Evolutionary conservation across 495 filamentous ascomycete genomes (phyloP), one percentile per base, ranked within the genome.

Genomic region (Hyphodiscus hymeniophilus): DNA sequence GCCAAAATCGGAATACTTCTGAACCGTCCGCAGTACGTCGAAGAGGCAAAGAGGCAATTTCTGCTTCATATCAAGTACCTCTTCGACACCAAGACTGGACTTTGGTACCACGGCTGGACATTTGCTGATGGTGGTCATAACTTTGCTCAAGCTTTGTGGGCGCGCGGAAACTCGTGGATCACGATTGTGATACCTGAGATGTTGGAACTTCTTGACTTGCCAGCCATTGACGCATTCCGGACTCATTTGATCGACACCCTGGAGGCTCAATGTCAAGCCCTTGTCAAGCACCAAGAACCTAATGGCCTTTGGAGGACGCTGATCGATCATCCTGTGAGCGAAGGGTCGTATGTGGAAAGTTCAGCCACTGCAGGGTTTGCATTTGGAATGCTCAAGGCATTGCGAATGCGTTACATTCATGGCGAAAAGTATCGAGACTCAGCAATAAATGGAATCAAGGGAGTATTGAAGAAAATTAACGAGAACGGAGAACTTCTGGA

Each of bases 291-390:
- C 12, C 84, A 87, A 64, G 64, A 67, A 3, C 50, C 59, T 3
- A 68, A 68, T 5, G 83, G 84, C 0, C 67, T 79, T 32, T 88
- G 81, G 82, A 72, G 75, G 34, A 89, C 84, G 20, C 66, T 87
- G 12, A 69, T 89, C 3, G 79, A 86, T 43, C 69, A 75, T 7
- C 69, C 76, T 7, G 67, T 72, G 12, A 66, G 70, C 12, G 73
- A 75, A 31, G 69, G 74, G 0, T 82, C 80, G 8, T 87, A 89
- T 50, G 62, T 75, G 3, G 84, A 89, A 60, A 71, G 79, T 13
- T 84, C 80, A 18, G 84, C 84, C 7, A 85, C 83, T 0, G 84
- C 84, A 0, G 84, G 84, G 0, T 87, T 87, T 48, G 84, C 82
- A 15, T 87, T 78, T 55, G 84, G 84, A 1, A 80, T 87, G 3